phyloP scores from a whole-genome alignment of 306 rosid species.

The Prunus salicina region DNA sequence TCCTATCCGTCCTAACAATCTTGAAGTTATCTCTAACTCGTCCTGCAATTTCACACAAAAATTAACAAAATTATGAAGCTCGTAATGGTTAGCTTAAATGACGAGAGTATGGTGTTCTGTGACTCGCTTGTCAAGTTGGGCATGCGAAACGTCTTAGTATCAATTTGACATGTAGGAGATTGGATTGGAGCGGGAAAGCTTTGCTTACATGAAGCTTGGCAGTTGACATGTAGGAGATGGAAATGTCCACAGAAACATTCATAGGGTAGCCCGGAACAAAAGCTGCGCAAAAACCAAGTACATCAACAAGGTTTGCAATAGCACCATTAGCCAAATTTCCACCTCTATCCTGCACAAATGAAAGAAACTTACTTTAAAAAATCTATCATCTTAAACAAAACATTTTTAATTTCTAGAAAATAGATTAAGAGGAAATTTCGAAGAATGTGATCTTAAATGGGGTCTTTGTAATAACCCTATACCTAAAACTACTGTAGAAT shows the following conservation, averaged over 20 bases:
- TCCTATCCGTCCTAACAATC: slow-evolving; percentile 54
- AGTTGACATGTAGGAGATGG: slow-evolving; percentile 56
- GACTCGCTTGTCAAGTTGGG: too few relatives aligned
- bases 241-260: slow-evolving; percentile 83
- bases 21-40: slow-evolving; percentile 70
- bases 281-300: slow-evolving; percentile 51
- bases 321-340: slow-evolving; percentile 70
- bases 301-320: slow-evolving; percentile 75
- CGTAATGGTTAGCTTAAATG: too few relatives aligned
- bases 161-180: too few relatives aligned
- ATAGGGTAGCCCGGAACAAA: slow-evolving; percentile 52
- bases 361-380: neutral
- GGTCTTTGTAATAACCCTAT: too few relatives aligned
- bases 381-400: neutral
- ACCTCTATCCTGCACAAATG: slow-evolving; percentile 44
- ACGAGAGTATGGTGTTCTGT: too few relatives aligned
- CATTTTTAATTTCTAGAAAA: too few relatives aligned
- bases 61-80: too few relatives aligned
- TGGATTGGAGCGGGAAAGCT: neutral
- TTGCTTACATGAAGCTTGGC: slow-evolving; percentile 56
- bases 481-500: too few relatives aligned
- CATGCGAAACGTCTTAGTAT: too few relatives aligned
- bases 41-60: slow-evolving; percentile 51
- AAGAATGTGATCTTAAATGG: too few relatives aligned
- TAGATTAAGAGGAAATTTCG: too few relatives aligned